Conservation (phyloP, 2,329 filamentous ascomycete genomes). For the Aspergillus novoparasiticus region DNA sequence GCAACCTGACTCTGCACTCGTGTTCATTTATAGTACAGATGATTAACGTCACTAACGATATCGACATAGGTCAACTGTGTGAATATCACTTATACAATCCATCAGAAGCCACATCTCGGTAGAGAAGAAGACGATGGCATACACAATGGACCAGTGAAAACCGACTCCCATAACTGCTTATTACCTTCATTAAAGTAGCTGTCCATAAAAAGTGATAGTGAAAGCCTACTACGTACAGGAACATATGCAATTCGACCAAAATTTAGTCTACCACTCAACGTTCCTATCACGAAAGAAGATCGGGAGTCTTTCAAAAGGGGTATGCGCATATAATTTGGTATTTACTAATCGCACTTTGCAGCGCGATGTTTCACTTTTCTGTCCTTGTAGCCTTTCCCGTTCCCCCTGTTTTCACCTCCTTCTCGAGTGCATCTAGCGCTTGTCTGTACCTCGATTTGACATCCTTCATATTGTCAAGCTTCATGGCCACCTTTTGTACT, state of each 20-base stretch:
- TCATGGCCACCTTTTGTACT: slow-evolving; percentile 36
- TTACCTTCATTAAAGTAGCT: neutral
- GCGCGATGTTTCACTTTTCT: neutral
- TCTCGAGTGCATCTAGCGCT: slow-evolving; percentile 40
- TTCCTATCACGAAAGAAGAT: neutral
- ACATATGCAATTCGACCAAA: neutral
- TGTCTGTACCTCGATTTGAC: slow-evolving; percentile 35
- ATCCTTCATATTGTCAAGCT: slow-evolving; percentile 29
- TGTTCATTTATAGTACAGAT: too few relatives aligned
- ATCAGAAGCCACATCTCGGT: too few relatives aligned
- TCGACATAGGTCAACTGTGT: too few relatives aligned
- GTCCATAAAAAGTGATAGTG: neutral
- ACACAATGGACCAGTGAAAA: too few relatives aligned
- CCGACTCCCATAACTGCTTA: too few relatives aligned
- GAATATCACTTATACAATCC: too few relatives aligned
- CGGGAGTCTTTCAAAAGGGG: neutral
- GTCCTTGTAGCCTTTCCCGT: slow-evolving; percentile 10
- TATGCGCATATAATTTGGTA: neutral
- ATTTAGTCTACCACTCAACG: neutral
- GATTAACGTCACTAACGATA: too few relatives aligned
- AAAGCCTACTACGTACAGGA: neutral
- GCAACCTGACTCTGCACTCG: too few relatives aligned
- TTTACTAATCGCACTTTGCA: neutral
- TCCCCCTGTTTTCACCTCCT: slow-evolving; percentile 35
- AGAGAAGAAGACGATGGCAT: too few relatives aligned